phyloP scores from a whole-genome alignment of 768 basidiomycete species.

The Thelephora aurantiotincta region DNA sequence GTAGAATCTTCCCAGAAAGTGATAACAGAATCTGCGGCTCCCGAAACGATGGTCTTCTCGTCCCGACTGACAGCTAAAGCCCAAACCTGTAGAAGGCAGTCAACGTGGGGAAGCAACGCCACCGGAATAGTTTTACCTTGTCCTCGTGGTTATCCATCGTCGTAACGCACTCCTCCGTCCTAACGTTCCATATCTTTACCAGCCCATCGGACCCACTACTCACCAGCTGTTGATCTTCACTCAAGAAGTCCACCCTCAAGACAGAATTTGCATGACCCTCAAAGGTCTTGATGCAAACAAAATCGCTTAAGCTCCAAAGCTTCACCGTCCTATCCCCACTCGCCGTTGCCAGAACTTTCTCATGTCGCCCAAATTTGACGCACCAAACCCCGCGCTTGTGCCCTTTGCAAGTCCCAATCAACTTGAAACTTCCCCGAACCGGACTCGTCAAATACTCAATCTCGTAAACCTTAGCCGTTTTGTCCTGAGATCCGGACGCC shows the following conservation, averaged over 20 bases:
- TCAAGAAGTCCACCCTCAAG: conserved; percentile 81
- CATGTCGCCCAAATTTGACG: conserved; percentile 75
- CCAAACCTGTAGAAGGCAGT: conserved; percentile 63
- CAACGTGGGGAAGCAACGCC: not conserved
- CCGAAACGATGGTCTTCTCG: conserved; percentile 78
- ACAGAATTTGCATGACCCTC: conserved; percentile 99
- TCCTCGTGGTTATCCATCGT: conserved; percentile 98
- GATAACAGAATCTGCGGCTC: conserved; percentile 89
- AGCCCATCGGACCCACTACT: conserved; percentile 89
- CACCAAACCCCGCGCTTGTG: conserved; percentile 96
- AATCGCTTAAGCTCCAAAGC: conserved; percentile 90
- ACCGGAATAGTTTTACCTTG: conserved; percentile 42
- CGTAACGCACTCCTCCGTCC: conserved; percentile 71
- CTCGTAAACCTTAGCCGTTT: conserved; percentile 81
- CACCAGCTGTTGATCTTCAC: conserved; percentile 70
- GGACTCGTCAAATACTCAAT: conserved; percentile 37
- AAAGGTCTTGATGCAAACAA: conserved; percentile 87
- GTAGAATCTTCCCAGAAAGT: conserved; percentile 97
- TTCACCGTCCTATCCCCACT: conserved; percentile 93
- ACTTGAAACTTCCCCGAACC: conserved; percentile 54
- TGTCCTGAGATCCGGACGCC: conserved; percentile 92
- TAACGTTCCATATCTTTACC: conserved; percentile 90
- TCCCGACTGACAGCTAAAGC: conserved; percentile 75
- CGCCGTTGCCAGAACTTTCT: conserved; percentile 80
- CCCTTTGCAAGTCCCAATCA: conserved; percentile 82